Percentiles rank a stretch among this genome's conserved stretches.
These are phyloP conservation scores for Circinella umbellata DNA, from an alignment of 371 early-diverging fungal species.

Conservation along the genomic window DNA sequence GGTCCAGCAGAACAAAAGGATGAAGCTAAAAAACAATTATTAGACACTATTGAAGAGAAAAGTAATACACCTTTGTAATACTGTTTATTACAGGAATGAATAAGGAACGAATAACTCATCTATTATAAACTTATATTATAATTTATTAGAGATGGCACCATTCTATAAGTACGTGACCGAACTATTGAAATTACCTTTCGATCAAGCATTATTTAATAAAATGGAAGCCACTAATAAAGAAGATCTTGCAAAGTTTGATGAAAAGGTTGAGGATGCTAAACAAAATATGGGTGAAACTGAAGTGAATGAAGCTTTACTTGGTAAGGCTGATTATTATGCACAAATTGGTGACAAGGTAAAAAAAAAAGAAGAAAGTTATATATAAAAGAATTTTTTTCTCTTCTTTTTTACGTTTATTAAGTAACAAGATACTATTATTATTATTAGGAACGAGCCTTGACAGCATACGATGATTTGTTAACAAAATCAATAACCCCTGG, in stretches of 20 bases:
- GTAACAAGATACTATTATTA: not conserved
- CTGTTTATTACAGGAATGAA: not conserved
- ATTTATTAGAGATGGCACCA: conserved; percentile 81
- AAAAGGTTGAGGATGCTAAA: conserved; percentile 85
- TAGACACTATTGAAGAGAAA: conserved; percentile 72
- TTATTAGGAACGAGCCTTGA: conserved; percentile 81
- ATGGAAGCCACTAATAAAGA: conserved; percentile 77
- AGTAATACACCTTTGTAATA: conserved; percentile 49
- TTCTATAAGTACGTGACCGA: conserved; percentile 73
- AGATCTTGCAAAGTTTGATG: conserved; percentile 79
- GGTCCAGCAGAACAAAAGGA: conserved; percentile 67
- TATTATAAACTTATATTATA: not conserved
- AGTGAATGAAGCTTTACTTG: conserved; percentile 87
- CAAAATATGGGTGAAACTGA: conserved; percentile 95
- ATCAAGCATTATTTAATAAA: conserved; percentile 50
- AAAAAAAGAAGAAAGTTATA: too few relatives aligned
- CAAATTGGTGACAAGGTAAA: conserved; percentile 94
- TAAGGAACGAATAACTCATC: not conserved
- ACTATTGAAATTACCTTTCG: conserved; percentile 65
- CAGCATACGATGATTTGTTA: conserved; percentile 80
- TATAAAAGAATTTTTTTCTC: too few relatives aligned
- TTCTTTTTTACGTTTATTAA: too few relatives aligned
- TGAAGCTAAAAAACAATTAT: conserved; percentile 63
- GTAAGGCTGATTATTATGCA: conserved; percentile 91
- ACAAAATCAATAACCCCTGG: conserved; percentile 92